These are phyloP conservation scores for Penicillium mononematosum DNA, from an alignment of 495 filamentous ascomycete species.

Conservation along the genomic window DNA sequence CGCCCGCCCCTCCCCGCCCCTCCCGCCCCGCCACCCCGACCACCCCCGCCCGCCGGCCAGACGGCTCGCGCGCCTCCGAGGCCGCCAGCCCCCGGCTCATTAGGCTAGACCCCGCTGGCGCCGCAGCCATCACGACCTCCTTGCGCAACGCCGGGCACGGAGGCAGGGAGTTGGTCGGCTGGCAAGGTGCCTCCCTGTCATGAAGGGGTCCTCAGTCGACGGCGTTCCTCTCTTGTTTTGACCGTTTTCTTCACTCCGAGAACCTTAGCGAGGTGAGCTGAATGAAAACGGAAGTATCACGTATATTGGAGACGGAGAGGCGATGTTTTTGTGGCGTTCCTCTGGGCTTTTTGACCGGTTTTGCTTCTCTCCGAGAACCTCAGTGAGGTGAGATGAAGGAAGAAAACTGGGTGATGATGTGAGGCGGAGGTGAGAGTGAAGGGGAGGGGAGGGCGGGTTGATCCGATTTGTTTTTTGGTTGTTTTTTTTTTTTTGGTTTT, in stretches of 20 bases:
- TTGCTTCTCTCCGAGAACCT: slow-evolving; percentile 10
- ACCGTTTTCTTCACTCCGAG: slow-evolving; percentile 5
- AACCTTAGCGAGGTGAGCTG: slow-evolving; percentile 12
- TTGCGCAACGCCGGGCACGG: background rate
- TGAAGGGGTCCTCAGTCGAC: background rate
- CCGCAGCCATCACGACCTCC: background rate
- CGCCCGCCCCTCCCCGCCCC: no score
- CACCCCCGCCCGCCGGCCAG: no score
- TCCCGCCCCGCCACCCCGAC: no score
- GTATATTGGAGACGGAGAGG: no score
- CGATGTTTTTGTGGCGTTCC: background rate
- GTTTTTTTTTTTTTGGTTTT: no score
- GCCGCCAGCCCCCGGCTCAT: no score
- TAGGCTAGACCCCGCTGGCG: no score
- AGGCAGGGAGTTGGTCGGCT: background rate
- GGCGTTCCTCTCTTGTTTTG: slow-evolving; percentile 5
- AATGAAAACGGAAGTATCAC: background rate
- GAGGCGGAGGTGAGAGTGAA: no score
- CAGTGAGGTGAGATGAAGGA: slow-evolving; percentile 14
- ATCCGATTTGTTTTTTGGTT: no score
- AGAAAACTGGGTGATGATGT: slow-evolving; percentile 1
- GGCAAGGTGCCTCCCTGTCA: no score
- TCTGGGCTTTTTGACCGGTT: slow-evolving; percentile 4
- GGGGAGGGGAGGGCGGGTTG: no score
- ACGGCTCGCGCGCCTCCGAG: no score